phyloP scores from a whole-genome alignment of 2,329 filamentous ascomycete species.

The Botrytis deweyae region DNA sequence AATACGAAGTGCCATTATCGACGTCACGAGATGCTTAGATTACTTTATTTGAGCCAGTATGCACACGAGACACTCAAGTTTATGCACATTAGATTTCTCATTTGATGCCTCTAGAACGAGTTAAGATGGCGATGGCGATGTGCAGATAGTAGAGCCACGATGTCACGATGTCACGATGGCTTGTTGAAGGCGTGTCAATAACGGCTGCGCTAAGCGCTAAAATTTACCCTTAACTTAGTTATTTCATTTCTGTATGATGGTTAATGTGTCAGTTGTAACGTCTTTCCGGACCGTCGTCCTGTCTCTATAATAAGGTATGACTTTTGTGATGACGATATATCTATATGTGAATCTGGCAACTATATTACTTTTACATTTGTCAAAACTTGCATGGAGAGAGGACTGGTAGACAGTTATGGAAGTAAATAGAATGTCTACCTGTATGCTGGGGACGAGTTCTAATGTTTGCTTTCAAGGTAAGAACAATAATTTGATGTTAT shows the following conservation, averaged over 20 bases:
- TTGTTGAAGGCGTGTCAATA: slow-evolving; percentile 7
- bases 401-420: not conserved
- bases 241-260: not conserved
- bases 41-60: not conserved
- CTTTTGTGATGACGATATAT: not conserved
- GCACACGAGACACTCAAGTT: not conserved
- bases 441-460: not conserved
- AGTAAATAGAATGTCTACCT: not conserved
- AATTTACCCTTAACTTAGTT: not conserved
- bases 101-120: not conserved
- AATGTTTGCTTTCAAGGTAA: not conserved
- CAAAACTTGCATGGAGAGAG: not conserved
- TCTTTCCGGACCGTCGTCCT: not conserved
- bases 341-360: not conserved
- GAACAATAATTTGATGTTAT: not conserved
- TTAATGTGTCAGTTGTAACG: not conserved
- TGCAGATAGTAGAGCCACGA: not conserved
- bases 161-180: not conserved
- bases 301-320: not conserved
- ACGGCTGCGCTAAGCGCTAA: not conserved
- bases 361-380: not conserved
- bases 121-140: not conserved
- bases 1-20: not conserved
- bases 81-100: not conserved
- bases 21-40: not conserved